Base-by-base conservation (phyloP, 176 grass and related monocot genomes). In the Hordeum marinum region DNA sequence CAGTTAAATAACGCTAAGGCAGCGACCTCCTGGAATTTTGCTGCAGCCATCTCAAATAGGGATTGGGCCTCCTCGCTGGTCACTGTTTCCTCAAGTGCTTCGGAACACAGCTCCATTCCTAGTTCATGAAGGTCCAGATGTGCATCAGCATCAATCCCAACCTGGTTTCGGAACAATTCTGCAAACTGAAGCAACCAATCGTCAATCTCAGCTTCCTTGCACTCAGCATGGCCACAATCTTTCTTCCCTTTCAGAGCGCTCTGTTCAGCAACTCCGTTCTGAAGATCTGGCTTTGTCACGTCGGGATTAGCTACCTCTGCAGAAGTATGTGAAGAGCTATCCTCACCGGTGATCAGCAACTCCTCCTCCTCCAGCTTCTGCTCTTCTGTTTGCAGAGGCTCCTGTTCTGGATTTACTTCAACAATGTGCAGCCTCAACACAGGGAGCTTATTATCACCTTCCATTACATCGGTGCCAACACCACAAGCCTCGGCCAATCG, bases 181-280 rank as follows among this genome's bases (percentile, higher is more conserved):
- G 91, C 91, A 81, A 95, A 98, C 37, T 98, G 92, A 82, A 98
- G 87, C 46, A 98, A 63, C 96, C 96, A 98, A 82, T 98, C 96
- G 71, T 98, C 96, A 84, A 98, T 84, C 78, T 98, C 96, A 42
- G 89, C 96, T 86, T 95, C 96, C 83, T 98, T 98, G 83, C 96
- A 98, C 83, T 95, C 96, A 2, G 93, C 77, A 90, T 98, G 96
- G 69, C 80, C 88, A 18, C 93, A 98, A 69, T 86, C 87, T 69
- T 98, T 95, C 83, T 88, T 90, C 29, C 60, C 74, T n/a, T 41
- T 42, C 9, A 67, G 23, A 32, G 11, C 9, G 9, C 7, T 83
- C 21, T 85, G 84, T 69, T 91, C 85, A 76, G 54, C 63, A 72
- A 45, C 57, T 35, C 57, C 69, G 0, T 86, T 83, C 57, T 90